Evolutionary conservation across 768 basidiomycete species (phyloP).

Genomic region (Tylopilus balloui): DNA sequence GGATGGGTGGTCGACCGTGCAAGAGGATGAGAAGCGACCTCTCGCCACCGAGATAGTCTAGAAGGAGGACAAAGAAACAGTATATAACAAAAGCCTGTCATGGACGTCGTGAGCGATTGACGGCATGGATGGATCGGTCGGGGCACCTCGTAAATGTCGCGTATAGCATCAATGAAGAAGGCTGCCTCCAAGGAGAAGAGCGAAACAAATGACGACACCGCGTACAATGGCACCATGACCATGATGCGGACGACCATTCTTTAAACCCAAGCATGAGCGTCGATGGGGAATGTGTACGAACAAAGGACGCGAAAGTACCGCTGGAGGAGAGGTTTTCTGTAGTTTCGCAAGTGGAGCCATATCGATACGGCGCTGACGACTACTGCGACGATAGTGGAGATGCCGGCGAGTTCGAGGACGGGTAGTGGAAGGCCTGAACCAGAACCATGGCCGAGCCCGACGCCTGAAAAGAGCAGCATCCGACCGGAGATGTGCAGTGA

Average conservation of each 20-base stretch:
- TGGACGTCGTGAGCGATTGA: background rate
- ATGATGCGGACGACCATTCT: constrained; percentile 94
- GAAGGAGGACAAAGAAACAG: constrained; percentile 80
- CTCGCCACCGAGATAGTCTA: constrained; percentile 88
- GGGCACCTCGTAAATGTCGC: constrained; percentile 93
- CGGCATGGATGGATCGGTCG: background rate
- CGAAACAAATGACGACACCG: constrained; percentile 84
- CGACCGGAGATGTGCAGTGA: too few relatives aligned
- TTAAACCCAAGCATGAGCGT: constrained; percentile 4
- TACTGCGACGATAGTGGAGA: constrained; percentile 67
- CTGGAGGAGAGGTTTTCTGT: constrained; percentile 76
- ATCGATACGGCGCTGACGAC: constrained; percentile 71
- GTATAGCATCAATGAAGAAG: constrained; percentile 90
- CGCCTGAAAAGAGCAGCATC: constrained; percentile 15
- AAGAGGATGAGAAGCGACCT: constrained; percentile 87
- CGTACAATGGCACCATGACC: constrained; percentile 95
- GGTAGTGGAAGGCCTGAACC: constrained; percentile 56
- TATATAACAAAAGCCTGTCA: constrained; percentile 88
- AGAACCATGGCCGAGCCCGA: constrained; percentile 38
- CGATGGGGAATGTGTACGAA: background rate
- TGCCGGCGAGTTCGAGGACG: constrained; percentile 58
- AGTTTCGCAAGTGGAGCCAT: constrained; percentile 78
- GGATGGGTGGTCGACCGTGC: constrained; percentile 86
- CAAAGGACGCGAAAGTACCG: constrained; percentile 40
- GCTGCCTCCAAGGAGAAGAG: constrained; percentile 92